Evolutionary conservation across 352 stramenopile species (phyloP).

Genomic region (Phytopythium vexans): DNA sequence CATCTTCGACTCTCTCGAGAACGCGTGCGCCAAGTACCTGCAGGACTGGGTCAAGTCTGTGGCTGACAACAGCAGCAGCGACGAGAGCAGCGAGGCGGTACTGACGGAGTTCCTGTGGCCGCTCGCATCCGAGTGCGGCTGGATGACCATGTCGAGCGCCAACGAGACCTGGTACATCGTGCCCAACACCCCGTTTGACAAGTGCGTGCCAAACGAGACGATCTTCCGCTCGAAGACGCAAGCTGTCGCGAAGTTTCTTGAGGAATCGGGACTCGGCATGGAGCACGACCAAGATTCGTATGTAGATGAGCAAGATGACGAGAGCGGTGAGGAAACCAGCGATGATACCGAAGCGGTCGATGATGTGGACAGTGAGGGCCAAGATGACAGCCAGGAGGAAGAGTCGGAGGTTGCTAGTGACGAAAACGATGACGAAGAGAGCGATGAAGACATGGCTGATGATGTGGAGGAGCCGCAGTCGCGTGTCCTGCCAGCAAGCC

Average conservation of each 20-base stretch:
- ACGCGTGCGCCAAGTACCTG: slow-evolving; percentile 52
- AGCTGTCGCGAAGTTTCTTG: slow-evolving; percentile 62
- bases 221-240: slow-evolving; percentile 68
- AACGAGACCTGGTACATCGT: slow-evolving; percentile 65
- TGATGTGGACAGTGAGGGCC: slow-evolving; percentile 3
- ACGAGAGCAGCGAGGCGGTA: slow-evolving; percentile 16
- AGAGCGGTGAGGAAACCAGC: slow-evolving; percentile 6
- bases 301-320: slow-evolving; percentile 7
- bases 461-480: background rate
- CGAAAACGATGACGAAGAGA: slow-evolving; percentile 1
- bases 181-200: slow-evolving; percentile 57
- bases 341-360: slow-evolving; percentile 8
- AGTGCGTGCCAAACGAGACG: slow-evolving; percentile 70
- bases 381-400: slow-evolving; percentile 21
- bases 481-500: background rate
- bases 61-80: slow-evolving; percentile 6
- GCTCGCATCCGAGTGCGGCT: slow-evolving; percentile 46
- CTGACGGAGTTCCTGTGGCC: slow-evolving; percentile 59
- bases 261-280: slow-evolving; percentile 18
- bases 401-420: slow-evolving; percentile 3
- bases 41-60: slow-evolving; percentile 27
- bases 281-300: background rate
- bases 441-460: slow-evolving; percentile 9
- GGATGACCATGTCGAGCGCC: slow-evolving; percentile 45
- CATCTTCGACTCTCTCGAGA: slow-evolving; percentile 71